Evolutionary conservation across 352 stramenopile genomes (phyloP).

Genomic region (Phytophthora chlamydospora): DNA sequence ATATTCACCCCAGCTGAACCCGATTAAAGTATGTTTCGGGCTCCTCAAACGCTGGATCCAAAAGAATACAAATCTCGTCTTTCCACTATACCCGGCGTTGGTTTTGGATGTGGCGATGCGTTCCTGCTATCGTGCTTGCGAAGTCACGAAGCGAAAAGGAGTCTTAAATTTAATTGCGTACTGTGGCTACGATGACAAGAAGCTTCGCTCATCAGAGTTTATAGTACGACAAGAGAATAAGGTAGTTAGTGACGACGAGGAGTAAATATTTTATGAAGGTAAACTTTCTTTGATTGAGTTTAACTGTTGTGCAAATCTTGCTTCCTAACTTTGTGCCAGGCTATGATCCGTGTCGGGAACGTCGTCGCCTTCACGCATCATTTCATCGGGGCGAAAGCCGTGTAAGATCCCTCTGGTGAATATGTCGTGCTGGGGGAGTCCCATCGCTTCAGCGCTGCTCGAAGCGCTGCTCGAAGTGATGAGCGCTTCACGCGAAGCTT

Average conservation of each 20-base stretch:
- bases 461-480: constrained; percentile 2
- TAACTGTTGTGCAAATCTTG: neutral
- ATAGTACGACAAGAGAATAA: neutral
- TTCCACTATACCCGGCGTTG: constrained; percentile 7
- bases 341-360: constrained; percentile 5
- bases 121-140: neutral
- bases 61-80: constrained; percentile 17
- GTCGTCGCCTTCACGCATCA: constrained; percentile 4
- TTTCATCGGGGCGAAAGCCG: constrained; percentile 5
- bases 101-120: constrained; percentile 16
- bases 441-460: too few species aligned
- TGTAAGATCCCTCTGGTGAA: constrained; percentile 12
- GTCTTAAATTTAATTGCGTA: constrained; percentile 6
- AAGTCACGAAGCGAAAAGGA: neutral
- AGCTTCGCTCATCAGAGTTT: constrained; percentile 7
- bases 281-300: neutral
- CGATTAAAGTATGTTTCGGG: constrained; percentile 8
- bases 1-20: constrained; percentile 3
- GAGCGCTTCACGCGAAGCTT: constrained; percentile 8
- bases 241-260: neutral
- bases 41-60: constrained; percentile 19
- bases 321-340: neutral
- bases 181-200: constrained; percentile 11
- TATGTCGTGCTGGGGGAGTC: constrained; percentile 9
- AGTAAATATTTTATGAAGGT: neutral